Percentiles rank a stretch among this genome's conserved stretches.
phyloP scores from a whole-genome alignment of 148 eudicot genomes.

The Silene conica region DNA sequence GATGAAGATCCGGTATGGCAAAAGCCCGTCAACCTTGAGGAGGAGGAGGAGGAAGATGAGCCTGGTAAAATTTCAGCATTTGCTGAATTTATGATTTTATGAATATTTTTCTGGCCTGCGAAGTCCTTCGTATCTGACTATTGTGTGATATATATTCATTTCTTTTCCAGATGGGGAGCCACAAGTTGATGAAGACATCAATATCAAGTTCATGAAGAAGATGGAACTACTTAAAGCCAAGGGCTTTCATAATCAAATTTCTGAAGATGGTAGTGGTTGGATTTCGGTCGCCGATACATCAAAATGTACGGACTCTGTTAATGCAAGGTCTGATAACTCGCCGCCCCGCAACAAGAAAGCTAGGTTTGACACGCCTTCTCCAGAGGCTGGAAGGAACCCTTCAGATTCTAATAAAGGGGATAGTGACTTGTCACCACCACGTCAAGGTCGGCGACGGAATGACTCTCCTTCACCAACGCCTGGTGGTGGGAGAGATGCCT shows the following conservation, averaged over 20 bases:
- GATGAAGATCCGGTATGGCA: slow-evolving; percentile 97
- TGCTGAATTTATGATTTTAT: neutral
- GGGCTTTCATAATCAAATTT: slow-evolving; percentile 63
- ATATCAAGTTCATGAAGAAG: slow-evolving; percentile 77
- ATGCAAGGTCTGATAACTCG: slow-evolving; percentile 41
- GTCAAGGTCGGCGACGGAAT: slow-evolving; percentile 25
- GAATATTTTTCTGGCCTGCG: neutral
- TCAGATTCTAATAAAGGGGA: slow-evolving; percentile 27
- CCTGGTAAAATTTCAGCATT: slow-evolving; percentile 40
- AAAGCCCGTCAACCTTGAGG: slow-evolving; percentile 63
- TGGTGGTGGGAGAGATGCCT: neutral
- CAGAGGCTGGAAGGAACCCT: slow-evolving; percentile 26
- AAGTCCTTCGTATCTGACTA: neutral
- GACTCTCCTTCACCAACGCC: slow-evolving; percentile 29
- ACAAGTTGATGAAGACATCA: slow-evolving; percentile 78
- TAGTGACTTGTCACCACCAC: slow-evolving; percentile 48
- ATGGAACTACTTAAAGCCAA: slow-evolving; percentile 53
- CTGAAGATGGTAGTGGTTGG: slow-evolving; percentile 99
- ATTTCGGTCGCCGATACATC: slow-evolving; percentile 54
- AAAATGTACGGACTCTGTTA: slow-evolving; percentile 14
- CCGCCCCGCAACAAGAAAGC: slow-evolving; percentile 47
- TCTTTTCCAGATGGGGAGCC: slow-evolving; percentile 64
- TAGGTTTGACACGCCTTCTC: slow-evolving; percentile 49
- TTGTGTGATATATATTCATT: slow-evolving; percentile 7
- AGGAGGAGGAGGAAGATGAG: slow-evolving; percentile 70